phyloP scores from a whole-genome alignment of 192 early-diverging fungal genomes.

The Entomortierella parvispora region DNA sequence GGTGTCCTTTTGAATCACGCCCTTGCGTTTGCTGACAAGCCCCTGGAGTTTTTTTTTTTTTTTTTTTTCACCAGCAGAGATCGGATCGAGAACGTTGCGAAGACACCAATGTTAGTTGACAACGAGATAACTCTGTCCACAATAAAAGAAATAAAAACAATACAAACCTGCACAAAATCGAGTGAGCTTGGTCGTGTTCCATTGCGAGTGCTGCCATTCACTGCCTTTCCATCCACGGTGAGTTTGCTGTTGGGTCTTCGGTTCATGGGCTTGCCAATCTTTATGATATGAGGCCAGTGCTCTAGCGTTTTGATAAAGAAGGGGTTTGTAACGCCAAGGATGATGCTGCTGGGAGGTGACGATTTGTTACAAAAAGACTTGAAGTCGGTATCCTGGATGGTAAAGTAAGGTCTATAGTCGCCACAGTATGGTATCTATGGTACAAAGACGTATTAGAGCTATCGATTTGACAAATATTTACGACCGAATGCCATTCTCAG shows the following conservation, averaged over 20 bases:
- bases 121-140: background rate
- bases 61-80: too few species aligned
- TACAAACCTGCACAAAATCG: slow-evolving; percentile 59
- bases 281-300: slow-evolving; percentile 93
- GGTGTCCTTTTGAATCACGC: slow-evolving; percentile 85
- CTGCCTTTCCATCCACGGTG: slow-evolving; percentile 26
- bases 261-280: slow-evolving; percentile 49
- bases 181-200: slow-evolving; percentile 37
- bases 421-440: slow-evolving; percentile 92
- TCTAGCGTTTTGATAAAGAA: slow-evolving; percentile 90
- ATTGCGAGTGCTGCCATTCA: slow-evolving; percentile 10
- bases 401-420: slow-evolving; percentile 97
- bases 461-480: background rate
- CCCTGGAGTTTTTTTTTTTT: slow-evolving; percentile 51
- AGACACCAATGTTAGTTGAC: background rate
- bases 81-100: background rate
- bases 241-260: slow-evolving; percentile 37
- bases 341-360: slow-evolving; percentile 77
- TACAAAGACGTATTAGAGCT: too few species aligned
- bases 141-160: background rate
- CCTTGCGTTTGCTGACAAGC: slow-evolving; percentile 76
- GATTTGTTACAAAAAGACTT: slow-evolving; percentile 70
- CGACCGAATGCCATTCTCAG: background rate
- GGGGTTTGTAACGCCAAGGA: slow-evolving; percentile 97
- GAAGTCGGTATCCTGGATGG: slow-evolving; percentile 95